phyloP scores from a whole-genome alignment of 495 filamentous ascomycete species.

The Aspergillus mulundensis region DNA sequence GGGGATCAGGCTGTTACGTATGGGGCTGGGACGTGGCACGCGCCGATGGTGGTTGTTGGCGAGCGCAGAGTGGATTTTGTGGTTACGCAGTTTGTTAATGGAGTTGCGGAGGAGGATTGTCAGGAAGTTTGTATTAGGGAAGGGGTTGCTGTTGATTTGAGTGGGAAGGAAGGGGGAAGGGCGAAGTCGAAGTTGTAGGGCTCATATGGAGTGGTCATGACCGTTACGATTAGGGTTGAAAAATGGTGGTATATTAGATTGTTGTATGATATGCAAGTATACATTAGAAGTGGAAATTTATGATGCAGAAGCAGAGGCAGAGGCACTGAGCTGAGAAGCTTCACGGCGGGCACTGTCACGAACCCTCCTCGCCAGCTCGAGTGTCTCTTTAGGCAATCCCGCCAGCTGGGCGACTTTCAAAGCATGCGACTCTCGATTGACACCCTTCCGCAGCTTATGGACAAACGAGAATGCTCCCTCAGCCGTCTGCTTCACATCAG shows the following conservation, averaged over 20 bases:
- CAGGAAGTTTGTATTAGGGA: slow-evolving; percentile 68
- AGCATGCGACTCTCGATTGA: slow-evolving; percentile 85
- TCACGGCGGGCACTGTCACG: slow-evolving; percentile 12
- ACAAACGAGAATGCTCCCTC: slow-evolving; percentile 75
- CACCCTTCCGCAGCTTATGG: slow-evolving; percentile 72
- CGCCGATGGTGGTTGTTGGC: slow-evolving; percentile 90
- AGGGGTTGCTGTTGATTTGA: slow-evolving; percentile 33
- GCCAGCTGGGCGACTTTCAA: slow-evolving; percentile 88
- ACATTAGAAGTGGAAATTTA: no score
- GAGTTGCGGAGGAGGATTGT: slow-evolving; percentile 79
- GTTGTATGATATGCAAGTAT: no score
- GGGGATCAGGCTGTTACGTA: slow-evolving; percentile 87
- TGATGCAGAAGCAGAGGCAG: not conserved
- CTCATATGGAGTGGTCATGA: not conserved
- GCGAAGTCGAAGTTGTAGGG: slow-evolving; percentile 23
- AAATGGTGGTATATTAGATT: not conserved
- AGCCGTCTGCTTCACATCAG: slow-evolving; percentile 71
- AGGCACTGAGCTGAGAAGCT: not conserved
- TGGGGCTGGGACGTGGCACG: slow-evolving; percentile 90
- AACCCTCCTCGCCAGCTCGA: slow-evolving; percentile 48
- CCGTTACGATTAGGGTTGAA: not conserved
- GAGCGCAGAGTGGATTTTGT: slow-evolving; percentile 69
- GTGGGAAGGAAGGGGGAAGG: slow-evolving; percentile 33
- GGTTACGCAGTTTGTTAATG: slow-evolving; percentile 85
- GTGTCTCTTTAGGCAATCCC: slow-evolving; percentile 60